Evolutionary conservation across 208 protist genomes (phyloP).

Genomic region (Trypanosoma grayi): DNA sequence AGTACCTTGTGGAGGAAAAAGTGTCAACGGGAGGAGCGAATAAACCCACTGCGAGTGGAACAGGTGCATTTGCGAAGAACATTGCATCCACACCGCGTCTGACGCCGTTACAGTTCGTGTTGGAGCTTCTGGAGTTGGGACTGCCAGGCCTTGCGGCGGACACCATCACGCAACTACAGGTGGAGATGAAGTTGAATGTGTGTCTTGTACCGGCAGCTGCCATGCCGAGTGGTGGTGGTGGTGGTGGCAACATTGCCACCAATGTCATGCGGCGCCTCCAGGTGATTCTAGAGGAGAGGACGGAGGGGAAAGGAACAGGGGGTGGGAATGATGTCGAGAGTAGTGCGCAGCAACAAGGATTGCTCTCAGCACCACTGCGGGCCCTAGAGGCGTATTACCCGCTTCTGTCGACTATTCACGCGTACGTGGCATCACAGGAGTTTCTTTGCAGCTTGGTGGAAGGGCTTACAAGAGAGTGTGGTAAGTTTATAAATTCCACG

Average conservation of each 20-base stretch:
- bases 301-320: neutral
- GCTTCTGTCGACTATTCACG: constrained; percentile 30
- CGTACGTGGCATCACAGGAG: constrained; percentile 44
- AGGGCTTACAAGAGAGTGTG: constrained; percentile 17
- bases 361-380: constrained; percentile 1
- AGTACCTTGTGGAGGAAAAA: constrained; percentile 27
- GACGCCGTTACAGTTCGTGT: constrained; percentile 49
- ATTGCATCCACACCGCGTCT: constrained; percentile 7
- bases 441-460: constrained; percentile 35
- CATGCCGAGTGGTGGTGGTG: constrained; percentile 20
- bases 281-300: neutral
- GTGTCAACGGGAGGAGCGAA: neutral
- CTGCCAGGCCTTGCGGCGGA: constrained; percentile 36
- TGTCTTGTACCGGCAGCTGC: constrained; percentile 47
- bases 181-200: constrained; percentile 42
- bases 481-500: neutral
- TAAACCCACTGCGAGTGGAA: neutral
- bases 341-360: neutral
- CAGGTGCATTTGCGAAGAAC: constrained; percentile 5
- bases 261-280: constrained; percentile 14
- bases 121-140: constrained; percentile 50
- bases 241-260: constrained; percentile 1
- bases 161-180: constrained; percentile 34
- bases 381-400: constrained; percentile 35
- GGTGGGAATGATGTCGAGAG: neutral